Evolutionary conservation across 345 rosid genomes (phyloP).

Genomic region (Fremontodendron californicum): DNA sequence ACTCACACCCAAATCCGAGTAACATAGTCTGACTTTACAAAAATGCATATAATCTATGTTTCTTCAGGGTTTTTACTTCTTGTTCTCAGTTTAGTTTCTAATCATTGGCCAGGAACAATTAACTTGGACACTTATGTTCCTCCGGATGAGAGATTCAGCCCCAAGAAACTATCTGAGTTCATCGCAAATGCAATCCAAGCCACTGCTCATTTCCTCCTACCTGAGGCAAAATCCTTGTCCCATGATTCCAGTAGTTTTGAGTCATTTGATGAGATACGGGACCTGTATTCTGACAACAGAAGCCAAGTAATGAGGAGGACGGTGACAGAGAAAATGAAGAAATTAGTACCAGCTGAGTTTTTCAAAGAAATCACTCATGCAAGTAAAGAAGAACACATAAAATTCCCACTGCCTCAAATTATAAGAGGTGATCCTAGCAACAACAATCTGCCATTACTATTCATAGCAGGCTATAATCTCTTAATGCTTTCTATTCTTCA

Average conservation of each 20-base stretch:
- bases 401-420: conserved; percentile 50
- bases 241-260: conserved; percentile 31
- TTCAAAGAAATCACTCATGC: conserved; percentile 20
- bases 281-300: conserved; percentile 36
- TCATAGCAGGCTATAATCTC: no score
- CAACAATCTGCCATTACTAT: neutral
- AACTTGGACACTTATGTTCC: conserved; percentile 49
- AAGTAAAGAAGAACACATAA: conserved; percentile 21
- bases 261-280: conserved; percentile 47
- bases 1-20: no score
- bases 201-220: conserved; percentile 31
- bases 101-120: conserved; percentile 16
- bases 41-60: neutral
- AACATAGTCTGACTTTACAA: neutral
- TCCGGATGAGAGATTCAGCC: conserved; percentile 54
- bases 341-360: conserved; percentile 29
- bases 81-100: neutral
- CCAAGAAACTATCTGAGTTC: conserved; percentile 45
- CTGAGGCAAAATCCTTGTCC: conserved; percentile 35
- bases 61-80: neutral
- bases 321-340: conserved; percentile 31
- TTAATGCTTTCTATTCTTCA: conserved; percentile 11
- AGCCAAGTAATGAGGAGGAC: conserved; percentile 16
- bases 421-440: conserved; percentile 35
- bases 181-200: conserved; percentile 38